phyloP scores from a whole-genome alignment of 1,284 basidiomycete species.

The Wolfiporia cocos region DNA sequence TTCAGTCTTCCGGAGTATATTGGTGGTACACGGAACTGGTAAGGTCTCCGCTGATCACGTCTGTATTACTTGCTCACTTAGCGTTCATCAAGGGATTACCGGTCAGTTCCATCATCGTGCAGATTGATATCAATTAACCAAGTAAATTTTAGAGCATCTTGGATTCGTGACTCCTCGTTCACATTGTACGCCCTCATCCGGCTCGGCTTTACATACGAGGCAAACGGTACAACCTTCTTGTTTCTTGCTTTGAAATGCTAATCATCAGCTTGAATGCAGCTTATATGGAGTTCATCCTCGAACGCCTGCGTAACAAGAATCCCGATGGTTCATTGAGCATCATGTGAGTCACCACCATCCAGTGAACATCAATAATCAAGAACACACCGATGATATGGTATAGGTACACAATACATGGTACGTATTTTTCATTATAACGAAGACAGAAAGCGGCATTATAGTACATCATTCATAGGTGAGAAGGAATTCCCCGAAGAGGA shows the following conservation, averaged over 20 bases:
- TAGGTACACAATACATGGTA: constrained; percentile 77
- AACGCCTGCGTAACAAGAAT: constrained; percentile 75
- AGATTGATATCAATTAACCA: not conserved
- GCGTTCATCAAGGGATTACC: constrained; percentile 53
- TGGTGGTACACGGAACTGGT: constrained; percentile 85
- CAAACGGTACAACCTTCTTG: constrained; percentile 47
- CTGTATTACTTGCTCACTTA: not conserved
- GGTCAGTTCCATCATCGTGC: constrained; percentile 30
- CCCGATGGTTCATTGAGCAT: constrained; percentile 87
- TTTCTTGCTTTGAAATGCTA: not conserved
- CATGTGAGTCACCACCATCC: constrained; percentile 64
- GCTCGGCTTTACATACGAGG: constrained; percentile 87
- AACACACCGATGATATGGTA: no score
- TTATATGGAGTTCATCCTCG: constrained; percentile 88
- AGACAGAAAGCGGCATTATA: no score
- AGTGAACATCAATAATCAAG: no score
- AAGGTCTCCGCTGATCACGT: constrained; percentile 10
- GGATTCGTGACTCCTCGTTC: constrained; percentile 90
- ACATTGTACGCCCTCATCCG: constrained; percentile 89
- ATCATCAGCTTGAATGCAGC: constrained; percentile 31
- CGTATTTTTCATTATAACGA: no score
- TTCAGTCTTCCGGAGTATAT: constrained; percentile 91
- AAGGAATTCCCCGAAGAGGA: constrained; percentile 84
- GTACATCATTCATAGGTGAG: no score
- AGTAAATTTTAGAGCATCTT: constrained; percentile 52